Evolutionary conservation across 805 yeast species (phyloP), one percentile per base, ranked within the genome.

Genomic region (Myxozyma melibiosi): DNA sequence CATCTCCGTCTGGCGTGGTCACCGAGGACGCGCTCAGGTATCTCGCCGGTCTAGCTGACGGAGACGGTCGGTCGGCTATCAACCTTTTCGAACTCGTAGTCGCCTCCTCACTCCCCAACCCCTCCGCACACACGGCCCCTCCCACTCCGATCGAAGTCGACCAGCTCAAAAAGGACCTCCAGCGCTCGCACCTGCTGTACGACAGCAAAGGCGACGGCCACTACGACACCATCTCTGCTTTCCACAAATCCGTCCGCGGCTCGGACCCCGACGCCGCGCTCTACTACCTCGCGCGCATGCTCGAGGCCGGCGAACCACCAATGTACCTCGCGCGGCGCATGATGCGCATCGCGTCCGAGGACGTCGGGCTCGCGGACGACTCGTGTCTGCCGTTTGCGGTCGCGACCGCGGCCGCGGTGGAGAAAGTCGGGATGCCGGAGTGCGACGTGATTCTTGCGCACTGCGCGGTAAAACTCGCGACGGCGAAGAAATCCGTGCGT

Each of bases 311-410:
- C 0, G 99, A 95, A 69, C 95, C 88, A 67, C 97, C 97, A 0
- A 72, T 90, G 24, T 94, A 86, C 66, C 84, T 94, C 11, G 90
- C 94, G 0, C 77, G 99, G 41, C 75, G 99, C 63, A 87, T 94
- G 95, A 85, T 94, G 3, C 78, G 97, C 3, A 94, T 94, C 20
- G 98, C 99, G 0, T 85, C 94, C 67, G 99, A 94, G 69, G 99
- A 94, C 70, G 76, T 94, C 27, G 99, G 99, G 0, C 73, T 88
- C 1, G 76, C 87, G 2, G 98, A 94, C 70, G 89, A 90, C 50
- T 72, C 86, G 0, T 83, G 95, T 65, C 73, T 94, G 41, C 96
- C 97, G 1, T 85, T 94, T 73, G 94, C 96, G 0, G 78, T 87
- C 2, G 84, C 97, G 0, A 82, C 96, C 0, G 88, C 88, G 70